These are phyloP conservation scores for Chlamydomonas eustigma DNA, from an alignment of 139 green algal species.

Conservation along the genomic window DNA sequence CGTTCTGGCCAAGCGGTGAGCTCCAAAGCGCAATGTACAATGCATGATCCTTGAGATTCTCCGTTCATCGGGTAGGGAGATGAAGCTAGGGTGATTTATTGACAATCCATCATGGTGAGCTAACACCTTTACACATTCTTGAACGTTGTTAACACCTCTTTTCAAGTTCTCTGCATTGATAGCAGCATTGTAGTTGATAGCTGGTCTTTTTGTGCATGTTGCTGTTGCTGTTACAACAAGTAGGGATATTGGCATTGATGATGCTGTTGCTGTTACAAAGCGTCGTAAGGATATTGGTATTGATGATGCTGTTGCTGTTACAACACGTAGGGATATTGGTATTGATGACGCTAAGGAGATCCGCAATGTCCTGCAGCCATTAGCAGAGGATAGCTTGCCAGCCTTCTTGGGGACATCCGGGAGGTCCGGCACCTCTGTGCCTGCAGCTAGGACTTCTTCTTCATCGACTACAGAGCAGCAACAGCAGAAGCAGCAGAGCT, in stretches of 20 bases:
- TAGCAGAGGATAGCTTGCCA: neutral
- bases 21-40: too few species aligned
- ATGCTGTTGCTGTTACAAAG: too few species aligned
- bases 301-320: neutral
- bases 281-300: neutral
- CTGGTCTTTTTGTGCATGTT: too few species aligned
- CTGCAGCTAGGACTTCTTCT: too few species aligned
- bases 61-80: too few species aligned
- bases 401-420: neutral
- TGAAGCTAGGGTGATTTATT: too few species aligned
- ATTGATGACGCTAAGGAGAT: slow-evolving; percentile 20
- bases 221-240: neutral
- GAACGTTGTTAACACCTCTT: too few species aligned
- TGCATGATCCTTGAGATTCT: too few species aligned
- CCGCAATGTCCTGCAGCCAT: neutral
- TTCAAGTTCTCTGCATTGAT: too few species aligned
- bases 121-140: too few species aligned
- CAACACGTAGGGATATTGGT: slow-evolving; percentile 15
- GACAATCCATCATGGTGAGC: too few species aligned
- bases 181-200: too few species aligned
- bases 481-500: neutral
- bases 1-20: slow-evolving; percentile 28
- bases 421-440: neutral
- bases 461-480: neutral
- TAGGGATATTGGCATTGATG: slow-evolving; percentile 24